Evolutionary conservation across 2,329 filamentous ascomycete species (phyloP).

Genomic region (Trichocomaceae sp.): DNA sequence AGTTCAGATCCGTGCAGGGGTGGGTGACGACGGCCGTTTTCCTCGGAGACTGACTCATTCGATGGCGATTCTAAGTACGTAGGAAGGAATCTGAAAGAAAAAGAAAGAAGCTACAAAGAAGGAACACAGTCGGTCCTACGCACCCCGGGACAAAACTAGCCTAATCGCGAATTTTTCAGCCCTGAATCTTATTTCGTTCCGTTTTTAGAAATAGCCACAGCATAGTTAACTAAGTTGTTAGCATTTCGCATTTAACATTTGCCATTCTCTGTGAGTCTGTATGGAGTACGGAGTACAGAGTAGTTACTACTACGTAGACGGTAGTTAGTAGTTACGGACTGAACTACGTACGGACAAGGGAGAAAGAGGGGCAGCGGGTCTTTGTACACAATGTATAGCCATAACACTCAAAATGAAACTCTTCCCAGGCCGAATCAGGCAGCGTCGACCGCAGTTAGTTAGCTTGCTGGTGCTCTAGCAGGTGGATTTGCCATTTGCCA

Average conservation of each 20-base stretch:
- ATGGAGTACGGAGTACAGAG: too few relatives aligned
- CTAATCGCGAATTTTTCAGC: conserved; percentile 2
- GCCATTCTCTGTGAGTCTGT: not conserved
- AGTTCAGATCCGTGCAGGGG: not conserved
- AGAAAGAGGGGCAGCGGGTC: not conserved
- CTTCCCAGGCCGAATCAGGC: not conserved
- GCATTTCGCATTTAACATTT: too few relatives aligned
- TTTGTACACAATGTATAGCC: not conserved
- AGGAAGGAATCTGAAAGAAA: not conserved
- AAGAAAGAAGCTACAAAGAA: too few relatives aligned
- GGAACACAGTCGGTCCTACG: too few relatives aligned
- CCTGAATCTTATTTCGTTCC: not conserved
- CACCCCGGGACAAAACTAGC: not conserved
- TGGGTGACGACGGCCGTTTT: conserved; percentile 1
- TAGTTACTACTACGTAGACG: too few relatives aligned
- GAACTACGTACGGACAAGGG: not conserved
- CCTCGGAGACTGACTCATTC: not conserved
- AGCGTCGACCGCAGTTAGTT: not conserved
- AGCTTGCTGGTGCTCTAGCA: too few relatives aligned
- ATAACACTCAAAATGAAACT: not conserved
- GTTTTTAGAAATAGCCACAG: not conserved
- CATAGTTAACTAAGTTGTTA: too few relatives aligned
- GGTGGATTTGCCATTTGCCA: too few relatives aligned
- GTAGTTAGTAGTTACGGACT: too few relatives aligned
- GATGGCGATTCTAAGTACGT: not conserved